These are phyloP conservation scores for Lepidium sativum DNA, from an alignment of 345 rosid genomes.

Conservation along the genomic window DNA sequence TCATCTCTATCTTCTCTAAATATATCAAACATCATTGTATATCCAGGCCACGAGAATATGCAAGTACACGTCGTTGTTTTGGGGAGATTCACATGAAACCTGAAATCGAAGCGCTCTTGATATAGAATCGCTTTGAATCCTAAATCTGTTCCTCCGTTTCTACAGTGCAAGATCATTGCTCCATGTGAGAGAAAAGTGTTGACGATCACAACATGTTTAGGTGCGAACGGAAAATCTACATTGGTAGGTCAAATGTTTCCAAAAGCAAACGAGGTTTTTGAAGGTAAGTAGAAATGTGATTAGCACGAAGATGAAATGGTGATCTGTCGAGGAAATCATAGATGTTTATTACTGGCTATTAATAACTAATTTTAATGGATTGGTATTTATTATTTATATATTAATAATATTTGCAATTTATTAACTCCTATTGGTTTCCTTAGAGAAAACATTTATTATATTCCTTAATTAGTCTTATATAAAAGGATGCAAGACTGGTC, in stretches of 20 bases:
- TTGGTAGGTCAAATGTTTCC: background rate
- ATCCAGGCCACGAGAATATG: background rate
- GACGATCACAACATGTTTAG: background rate
- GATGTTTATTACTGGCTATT: background rate
- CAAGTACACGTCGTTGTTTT: conserved; percentile 2
- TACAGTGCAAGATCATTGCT: background rate
- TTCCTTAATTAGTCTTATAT: background rate
- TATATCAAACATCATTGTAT: background rate
- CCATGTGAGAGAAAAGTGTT: background rate
- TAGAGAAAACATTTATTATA: background rate
- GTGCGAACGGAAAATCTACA: background rate
- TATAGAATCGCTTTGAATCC: background rate
- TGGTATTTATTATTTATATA: background rate
- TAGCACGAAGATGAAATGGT: background rate
- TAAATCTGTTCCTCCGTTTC: background rate
- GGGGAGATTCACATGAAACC: background rate
- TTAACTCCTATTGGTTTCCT: background rate
- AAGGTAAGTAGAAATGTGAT: background rate
- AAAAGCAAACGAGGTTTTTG: background rate
- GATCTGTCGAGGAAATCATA: background rate
- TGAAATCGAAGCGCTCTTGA: background rate
- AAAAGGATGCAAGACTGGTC: background rate
- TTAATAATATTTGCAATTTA: background rate
- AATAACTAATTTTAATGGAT: no score
- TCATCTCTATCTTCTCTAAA: background rate